These are phyloP conservation scores for Durio zibethinus DNA, from an alignment of 345 rosid species.

Conservation along the genomic window DNA sequence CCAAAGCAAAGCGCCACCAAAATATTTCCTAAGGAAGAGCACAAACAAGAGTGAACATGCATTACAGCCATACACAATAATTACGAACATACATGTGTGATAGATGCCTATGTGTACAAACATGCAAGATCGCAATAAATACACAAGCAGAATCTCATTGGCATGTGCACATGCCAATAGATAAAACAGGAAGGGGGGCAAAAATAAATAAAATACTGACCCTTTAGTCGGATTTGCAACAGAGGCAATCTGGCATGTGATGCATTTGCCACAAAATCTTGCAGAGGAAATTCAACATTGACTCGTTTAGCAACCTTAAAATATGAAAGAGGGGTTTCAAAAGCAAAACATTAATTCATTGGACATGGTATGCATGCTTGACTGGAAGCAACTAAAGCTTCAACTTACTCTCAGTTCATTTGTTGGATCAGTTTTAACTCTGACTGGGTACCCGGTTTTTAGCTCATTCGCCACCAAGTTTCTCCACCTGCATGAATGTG, in stretches of 20 bases:
- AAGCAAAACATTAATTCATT: background rate
- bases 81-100: background rate
- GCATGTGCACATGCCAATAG: background rate
- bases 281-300: conserved; percentile 36
- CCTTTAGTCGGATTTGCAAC: conserved; percentile 38
- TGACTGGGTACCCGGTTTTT: conserved; percentile 29
- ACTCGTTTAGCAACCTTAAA: conserved; percentile 47
- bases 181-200: background rate
- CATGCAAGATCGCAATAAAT: background rate
- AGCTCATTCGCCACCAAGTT: conserved; percentile 33
- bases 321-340: conserved; percentile 15
- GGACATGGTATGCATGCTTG: background rate
- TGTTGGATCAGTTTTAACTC: conserved; percentile 27
- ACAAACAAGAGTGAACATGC: background rate
- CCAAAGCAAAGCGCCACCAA: background rate
- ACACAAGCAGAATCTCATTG: background rate
- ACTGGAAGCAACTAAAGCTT: conserved; percentile 8
- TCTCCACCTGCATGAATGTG: conserved; percentile 39
- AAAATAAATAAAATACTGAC: conserved; percentile 35
- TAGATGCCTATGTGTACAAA: no score
- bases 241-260: conserved; percentile 31
- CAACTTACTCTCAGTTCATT: conserved; percentile 49
- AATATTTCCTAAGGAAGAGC: background rate
- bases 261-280: conserved; percentile 38
- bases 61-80: background rate